Base-by-base conservation (phyloP, 1,139 yeast genomes). In the Lipomyces yarrowii region DNA sequence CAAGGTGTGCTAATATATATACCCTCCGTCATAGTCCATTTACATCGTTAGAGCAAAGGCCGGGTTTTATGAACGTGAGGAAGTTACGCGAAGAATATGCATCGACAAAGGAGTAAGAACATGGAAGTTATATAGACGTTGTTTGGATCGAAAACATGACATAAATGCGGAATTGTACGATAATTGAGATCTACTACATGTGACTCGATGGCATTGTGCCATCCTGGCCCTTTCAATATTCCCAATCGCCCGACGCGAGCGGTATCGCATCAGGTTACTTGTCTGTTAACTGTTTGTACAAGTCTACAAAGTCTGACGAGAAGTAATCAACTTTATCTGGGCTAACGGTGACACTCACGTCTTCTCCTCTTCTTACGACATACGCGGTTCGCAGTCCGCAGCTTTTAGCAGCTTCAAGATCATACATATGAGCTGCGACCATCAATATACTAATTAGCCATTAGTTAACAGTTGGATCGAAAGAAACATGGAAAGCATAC, bases 381-480 rank as follows among this genome's bases (percentile, higher is more conserved):
- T 64, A 69, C 18, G 71, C 71, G 8, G 71, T 69, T n/a, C 58
- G 52, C 32, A 69, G 46, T 2, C 71, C 71, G n/a, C 61, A 56
- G 30, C 46, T 54, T 48, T 65, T 63, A 8, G 71, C 71, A 13
- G 70, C 70, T 37, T 63, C 62, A 37, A 69, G 67, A 37, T 69
- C 71, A 54, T 65, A 67, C 33, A 60, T 54, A 57, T 69, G 71
- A 8, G 70, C 69, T 7, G 71, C 71, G 6, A 69, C 71, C 70
- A 69, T 67, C 42, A 64, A 23, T 8, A 69, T 54, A 37, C 68
- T 63, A n/a, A n/a, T 3, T 7, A 13, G 18, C 21, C 26, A 35
- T 63, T 52, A 63, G 39, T 30, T 26, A 15, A 5, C 1, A 2
- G 23, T 10, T 42, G 18, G 23, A n/a, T 42, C 48, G 21, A 18